phyloP scores from a whole-genome alignment of 768 basidiomycete species.

The Trametes elegans region DNA sequence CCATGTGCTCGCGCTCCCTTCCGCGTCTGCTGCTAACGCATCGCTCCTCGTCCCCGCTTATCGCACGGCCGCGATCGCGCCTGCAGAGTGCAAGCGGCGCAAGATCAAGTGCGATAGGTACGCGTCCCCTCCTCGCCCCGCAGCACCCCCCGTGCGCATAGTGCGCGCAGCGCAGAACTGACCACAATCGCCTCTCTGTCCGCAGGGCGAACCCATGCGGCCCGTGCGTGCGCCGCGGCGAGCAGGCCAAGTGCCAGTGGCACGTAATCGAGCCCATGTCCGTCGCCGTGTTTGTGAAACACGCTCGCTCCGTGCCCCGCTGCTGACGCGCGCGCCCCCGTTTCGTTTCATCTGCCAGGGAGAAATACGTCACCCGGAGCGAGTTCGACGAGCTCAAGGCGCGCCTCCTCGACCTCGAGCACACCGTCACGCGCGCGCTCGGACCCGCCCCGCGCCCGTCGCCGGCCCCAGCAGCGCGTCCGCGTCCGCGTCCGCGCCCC shows the following conservation, averaged over 20 bases:
- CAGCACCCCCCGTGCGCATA: slow-evolving; percentile 1
- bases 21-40: slow-evolving; percentile 11
- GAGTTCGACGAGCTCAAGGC: slow-evolving; percentile 77
- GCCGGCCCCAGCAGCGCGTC: too few species aligned
- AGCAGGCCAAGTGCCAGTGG: slow-evolving; percentile 82
- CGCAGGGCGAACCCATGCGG: slow-evolving; percentile 82
- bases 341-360: too few species aligned
- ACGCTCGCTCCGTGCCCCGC: background rate
- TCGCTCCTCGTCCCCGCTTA: slow-evolving; percentile 4
- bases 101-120: slow-evolving; percentile 90
- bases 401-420: slow-evolving; percentile 60
- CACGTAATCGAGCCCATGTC: slow-evolving; percentile 79
- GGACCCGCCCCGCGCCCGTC: slow-evolving; percentile 21
- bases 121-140: slow-evolving; percentile 26
- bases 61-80: slow-evolving; percentile 8
- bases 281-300: slow-evolving; percentile 30
- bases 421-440: slow-evolving; percentile 42
- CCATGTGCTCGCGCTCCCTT: slow-evolving; percentile 11
- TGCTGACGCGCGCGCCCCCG: slow-evolving; percentile 16
- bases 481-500: too few species aligned
- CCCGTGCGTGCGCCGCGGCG: slow-evolving; percentile 76
- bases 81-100: slow-evolving; percentile 75
- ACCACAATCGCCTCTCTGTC: slow-evolving; percentile 28
- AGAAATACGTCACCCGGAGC: slow-evolving; percentile 76
- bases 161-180: too few species aligned